Percentiles rank a stretch among this genome's conserved stretches.
Conservation (phyloP, 306 rosid species). For the Senna siamea region DNA sequence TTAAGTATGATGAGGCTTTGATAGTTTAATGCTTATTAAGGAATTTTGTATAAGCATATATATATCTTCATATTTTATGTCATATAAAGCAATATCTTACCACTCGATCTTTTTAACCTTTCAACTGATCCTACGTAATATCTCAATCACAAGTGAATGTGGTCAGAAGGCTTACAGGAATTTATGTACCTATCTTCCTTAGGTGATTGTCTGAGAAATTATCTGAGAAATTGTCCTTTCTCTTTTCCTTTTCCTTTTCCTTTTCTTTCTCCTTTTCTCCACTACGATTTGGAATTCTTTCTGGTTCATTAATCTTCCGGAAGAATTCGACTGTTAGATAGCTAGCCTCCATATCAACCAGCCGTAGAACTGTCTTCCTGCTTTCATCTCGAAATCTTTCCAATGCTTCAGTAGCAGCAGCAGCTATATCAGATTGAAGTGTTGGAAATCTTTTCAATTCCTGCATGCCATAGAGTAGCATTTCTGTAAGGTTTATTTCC, state of each 20-base stretch:
- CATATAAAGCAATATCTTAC: too few relatives aligned
- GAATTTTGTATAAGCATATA: too few relatives aligned
- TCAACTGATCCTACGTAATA: too few relatives aligned
- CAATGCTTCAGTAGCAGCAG: constrained; percentile 82
- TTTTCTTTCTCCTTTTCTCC: constrained; percentile 43
- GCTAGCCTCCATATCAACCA: constrained; percentile 98
- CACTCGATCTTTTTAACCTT: too few relatives aligned
- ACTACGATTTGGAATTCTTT: constrained; percentile 59
- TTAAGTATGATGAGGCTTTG: too few relatives aligned
- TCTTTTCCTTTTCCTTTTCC: constrained; percentile 1
- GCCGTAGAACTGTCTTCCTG: constrained; percentile 79
- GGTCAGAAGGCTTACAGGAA: constrained; percentile 31
- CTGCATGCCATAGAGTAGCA: constrained; percentile 52
- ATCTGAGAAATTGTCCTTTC: constrained; percentile 27
- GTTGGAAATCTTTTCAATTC: constrained; percentile 96
- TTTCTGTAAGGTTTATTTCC: constrained; percentile 35
- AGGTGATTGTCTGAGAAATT: constrained; percentile 73
- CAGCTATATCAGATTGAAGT: constrained; percentile 79
- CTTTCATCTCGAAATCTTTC: constrained; percentile 94
- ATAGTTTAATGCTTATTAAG: too few relatives aligned
- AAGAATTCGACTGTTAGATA: constrained; percentile 93
- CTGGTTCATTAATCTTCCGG: constrained; percentile 83
- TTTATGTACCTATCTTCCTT: constrained; percentile 77
- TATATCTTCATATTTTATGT: too few relatives aligned
- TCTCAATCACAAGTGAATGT: neutral